Base-by-base conservation (phyloP, 805 yeast genomes). In the Phaffomyces thermotolerans region DNA sequence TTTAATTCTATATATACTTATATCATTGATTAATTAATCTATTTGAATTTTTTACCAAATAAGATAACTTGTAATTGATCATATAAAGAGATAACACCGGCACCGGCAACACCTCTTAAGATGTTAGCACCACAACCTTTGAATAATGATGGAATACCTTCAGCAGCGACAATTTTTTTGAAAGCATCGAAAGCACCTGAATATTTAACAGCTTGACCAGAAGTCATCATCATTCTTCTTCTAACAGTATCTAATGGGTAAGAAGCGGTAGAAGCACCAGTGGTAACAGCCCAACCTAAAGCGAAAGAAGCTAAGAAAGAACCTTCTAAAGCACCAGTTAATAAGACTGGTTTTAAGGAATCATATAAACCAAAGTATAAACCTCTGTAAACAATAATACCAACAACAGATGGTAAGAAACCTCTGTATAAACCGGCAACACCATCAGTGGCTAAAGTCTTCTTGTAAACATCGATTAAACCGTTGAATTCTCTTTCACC, bases 211-310 rank as follows among this genome's bases (percentile, higher is more conserved):
- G 95, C 95, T 78, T 88, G 95, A 74, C 97, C 97, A 60, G 97
- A 90, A 63, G 97, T 89, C 97, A 89, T 89, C 97, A 89, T 89
- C 97, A 89, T 89, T 85, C 97, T 88, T 86, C 97, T 88, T 84
- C 97, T 90, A 68, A 89, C 89, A 67, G 97, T 89, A 76, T 89
- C 97, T 74, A 90, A 85, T 81, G 97, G 97, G 84, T 89, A 89
- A 69, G 96, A 88, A 69, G 95, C 95, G 58, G 96, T 88, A 62
- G 96, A 90, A 66, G 97, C 96, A 83, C 89, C 95, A 58, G 96
- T 89, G 73, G 97, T 89, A 66, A 89, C 96, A 72, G 80, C 78
- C 97, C 97, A 89, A 75, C 97, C 97, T 70, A 89, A 80, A 65
- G 82, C 71, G 95, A 89, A 89, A 64, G 96, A 84, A 64, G 96